Conservation (phyloP, 176 grass and related monocot genomes). For the Saccharum spontaneum region DNA sequence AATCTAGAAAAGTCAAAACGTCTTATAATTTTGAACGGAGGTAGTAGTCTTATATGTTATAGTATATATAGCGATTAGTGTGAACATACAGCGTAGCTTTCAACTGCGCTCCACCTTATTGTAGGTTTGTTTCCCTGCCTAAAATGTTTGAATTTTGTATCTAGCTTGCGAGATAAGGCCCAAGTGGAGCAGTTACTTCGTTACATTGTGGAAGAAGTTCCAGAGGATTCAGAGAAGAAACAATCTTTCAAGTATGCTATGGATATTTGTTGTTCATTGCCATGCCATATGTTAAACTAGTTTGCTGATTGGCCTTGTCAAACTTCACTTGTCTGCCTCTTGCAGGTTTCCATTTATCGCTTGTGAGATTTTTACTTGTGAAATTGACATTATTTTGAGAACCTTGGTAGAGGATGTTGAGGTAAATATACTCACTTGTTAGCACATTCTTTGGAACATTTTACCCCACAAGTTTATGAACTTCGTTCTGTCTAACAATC, state of each 20-base stretch:
- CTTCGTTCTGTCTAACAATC: conserved; percentile 26
- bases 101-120: neutral
- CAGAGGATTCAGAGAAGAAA: conserved; percentile 77
- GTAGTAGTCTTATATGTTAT: neutral
- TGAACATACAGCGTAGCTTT: neutral
- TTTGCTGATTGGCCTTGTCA: conserved; percentile 13
- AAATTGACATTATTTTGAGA: conserved; percentile 80
- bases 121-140: neutral
- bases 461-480: conserved; percentile 18
- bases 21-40: too few relatives aligned
- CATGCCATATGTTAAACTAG: conserved; percentile 12
- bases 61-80: neutral
- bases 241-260: conserved; percentile 65
- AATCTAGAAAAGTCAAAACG: too few relatives aligned
- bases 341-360: conserved; percentile 88
- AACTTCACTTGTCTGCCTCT: conserved; percentile 21
- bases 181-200: conserved; percentile 81
- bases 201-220: conserved; percentile 80
- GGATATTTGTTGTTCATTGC: conserved; percentile 8
- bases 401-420: conserved; percentile 87
- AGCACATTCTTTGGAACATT: conserved; percentile 5
- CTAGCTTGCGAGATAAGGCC: conserved; percentile 71
- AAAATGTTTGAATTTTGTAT: conserved; percentile 22
- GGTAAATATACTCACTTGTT: conserved; percentile 38
- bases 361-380: conserved; percentile 90